Evolutionary conservation across 495 filamentous ascomycete genomes (phyloP).

Genomic region (Tuber aestivum): DNA sequence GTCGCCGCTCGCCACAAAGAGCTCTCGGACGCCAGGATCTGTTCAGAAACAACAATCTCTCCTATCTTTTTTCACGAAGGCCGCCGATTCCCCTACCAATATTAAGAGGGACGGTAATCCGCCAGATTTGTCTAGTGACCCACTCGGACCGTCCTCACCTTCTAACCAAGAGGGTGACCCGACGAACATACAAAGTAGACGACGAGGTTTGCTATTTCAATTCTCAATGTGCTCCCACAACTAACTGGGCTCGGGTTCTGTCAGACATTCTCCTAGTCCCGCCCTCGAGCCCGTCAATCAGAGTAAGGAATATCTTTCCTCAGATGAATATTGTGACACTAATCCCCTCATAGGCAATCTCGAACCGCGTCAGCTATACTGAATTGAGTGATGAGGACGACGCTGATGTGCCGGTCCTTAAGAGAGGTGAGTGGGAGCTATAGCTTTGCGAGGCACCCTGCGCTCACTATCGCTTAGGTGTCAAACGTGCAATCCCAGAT

Average conservation of each 20-base stretch:
- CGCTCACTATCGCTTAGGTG: not conserved
- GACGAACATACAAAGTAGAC: conserved; percentile 10
- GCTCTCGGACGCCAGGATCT: conserved; percentile 21
- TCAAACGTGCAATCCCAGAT: not conserved
- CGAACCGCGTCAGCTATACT: not conserved
- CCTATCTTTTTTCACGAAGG: conserved; percentile 35
- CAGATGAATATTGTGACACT: not conserved
- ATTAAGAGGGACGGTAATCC: not conserved
- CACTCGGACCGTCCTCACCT: conserved; percentile 23
- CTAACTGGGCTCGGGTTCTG: conserved; percentile 4
- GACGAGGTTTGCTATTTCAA: conserved; percentile 10
- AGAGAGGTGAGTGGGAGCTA: not conserved
- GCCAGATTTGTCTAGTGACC: conserved; percentile 21
- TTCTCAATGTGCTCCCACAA: not conserved
- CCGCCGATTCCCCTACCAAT: conserved; percentile 8
- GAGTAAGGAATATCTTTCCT: conserved; percentile 12
- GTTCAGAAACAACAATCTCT: conserved; percentile 31
- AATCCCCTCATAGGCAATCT: not conserved
- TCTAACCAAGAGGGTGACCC: conserved; percentile 16
- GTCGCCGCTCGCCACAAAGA: not conserved
- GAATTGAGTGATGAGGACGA: conserved; percentile 11
- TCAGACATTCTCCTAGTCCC: conserved; percentile 17
- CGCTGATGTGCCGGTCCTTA: not conserved
- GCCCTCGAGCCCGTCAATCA: conserved; percentile 26
- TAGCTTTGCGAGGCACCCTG: not conserved